phyloP scores from a whole-genome alignment of 2,329 filamentous ascomycete species.

The Exophiala sideris region DNA sequence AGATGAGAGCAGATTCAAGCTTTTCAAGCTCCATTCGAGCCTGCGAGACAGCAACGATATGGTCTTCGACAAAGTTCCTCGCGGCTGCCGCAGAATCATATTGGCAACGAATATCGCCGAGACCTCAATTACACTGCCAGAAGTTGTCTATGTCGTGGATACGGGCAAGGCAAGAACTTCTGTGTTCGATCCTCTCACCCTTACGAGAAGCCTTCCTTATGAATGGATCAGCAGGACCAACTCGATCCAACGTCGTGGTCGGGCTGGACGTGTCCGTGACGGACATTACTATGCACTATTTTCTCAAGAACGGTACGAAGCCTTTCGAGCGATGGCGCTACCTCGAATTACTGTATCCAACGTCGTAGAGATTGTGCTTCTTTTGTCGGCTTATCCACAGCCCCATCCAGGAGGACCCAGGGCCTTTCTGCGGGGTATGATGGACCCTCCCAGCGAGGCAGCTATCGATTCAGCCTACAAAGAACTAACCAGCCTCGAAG shows the following conservation, averaged over 20 bases:
- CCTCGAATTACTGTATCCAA: slow-evolving; percentile 94
- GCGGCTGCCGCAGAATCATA: slow-evolving; percentile 82
- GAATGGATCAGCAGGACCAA: slow-evolving; percentile 63
- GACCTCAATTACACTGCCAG: slow-evolving; percentile 95
- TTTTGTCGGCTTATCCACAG: slow-evolving; percentile 73
- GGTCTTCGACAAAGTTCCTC: slow-evolving; percentile 40
- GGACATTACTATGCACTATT: slow-evolving; percentile 95
- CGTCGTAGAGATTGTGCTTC: slow-evolving; percentile 88
- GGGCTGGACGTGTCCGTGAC: slow-evolving; percentile 91
- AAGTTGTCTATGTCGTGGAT: slow-evolving; percentile 94
- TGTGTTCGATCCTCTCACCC: slow-evolving; percentile 16
- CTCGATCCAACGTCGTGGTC: slow-evolving; percentile 86
- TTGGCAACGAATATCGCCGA: slow-evolving; percentile 97
- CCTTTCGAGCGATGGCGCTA: slow-evolving; percentile 75
- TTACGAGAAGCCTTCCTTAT: slow-evolving; percentile 9
- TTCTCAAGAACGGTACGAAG: slow-evolving; percentile 80
- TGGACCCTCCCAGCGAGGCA: slow-evolving; percentile 84
- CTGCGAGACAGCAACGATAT: slow-evolving; percentile 43
- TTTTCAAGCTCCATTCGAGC: slow-evolving; percentile 48
- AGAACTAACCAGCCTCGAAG: slow-evolving; percentile 85
- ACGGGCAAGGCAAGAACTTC: slow-evolving; percentile 66
- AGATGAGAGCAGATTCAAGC: slow-evolving; percentile 39
- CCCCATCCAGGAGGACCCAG: slow-evolving; percentile 72
- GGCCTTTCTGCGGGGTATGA: slow-evolving; percentile 76
- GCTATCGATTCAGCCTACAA: slow-evolving; percentile 92